Base-by-base conservation (phyloP, 495 filamentous ascomycete species). In the Xylaria curta region DNA sequence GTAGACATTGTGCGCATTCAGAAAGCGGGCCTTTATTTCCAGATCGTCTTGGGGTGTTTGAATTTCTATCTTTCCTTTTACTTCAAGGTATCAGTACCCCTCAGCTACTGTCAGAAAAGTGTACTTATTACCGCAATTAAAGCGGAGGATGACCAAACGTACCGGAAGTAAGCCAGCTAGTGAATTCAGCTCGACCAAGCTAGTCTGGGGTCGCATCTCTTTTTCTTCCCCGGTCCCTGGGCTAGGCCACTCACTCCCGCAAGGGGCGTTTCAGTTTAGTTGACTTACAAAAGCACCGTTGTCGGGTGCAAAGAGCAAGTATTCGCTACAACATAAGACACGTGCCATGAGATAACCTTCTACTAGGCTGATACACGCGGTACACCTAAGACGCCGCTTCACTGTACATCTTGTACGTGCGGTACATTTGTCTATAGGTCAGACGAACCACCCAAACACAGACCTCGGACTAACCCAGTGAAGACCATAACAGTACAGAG, bases 171-270 rank as follows among this genome's bases (percentile, higher is more conserved):
- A 69, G 66, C 66, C 26, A 66, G 36, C 69, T 71, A 71, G 69
- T 63, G 24, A 71, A 36, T 42, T 71, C 69, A 71, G 69, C 69
- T 71, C 51, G 62, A 71, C 69, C 49, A 71, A 71, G 69, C 62
- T 71, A 71, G 69, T 71, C 69, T 28, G 62, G 62, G 62, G 69
- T 66, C 69, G 69, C 69, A 71, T 71, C 51, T 71, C 62, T 31
- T 66, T 71, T 71, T 66, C 62, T 71, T 66, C 59, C 68, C 69
- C 61, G 69, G 61, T 66, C 69, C 69, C 62, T 58, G 69, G 61
- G 53, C 69, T 71, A 70, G 68, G 46, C 46, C 59, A 71, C 59
- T 40, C 61, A 66, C 62, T 40, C 69, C 47, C 69, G 60, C 61
- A 71, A 71, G 68, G 68, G 68, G 68, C 47, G 59, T 70, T 70